Evolutionary conservation across 257 asterid species (phyloP).

Genomic region (Ligustrum vulgare): DNA sequence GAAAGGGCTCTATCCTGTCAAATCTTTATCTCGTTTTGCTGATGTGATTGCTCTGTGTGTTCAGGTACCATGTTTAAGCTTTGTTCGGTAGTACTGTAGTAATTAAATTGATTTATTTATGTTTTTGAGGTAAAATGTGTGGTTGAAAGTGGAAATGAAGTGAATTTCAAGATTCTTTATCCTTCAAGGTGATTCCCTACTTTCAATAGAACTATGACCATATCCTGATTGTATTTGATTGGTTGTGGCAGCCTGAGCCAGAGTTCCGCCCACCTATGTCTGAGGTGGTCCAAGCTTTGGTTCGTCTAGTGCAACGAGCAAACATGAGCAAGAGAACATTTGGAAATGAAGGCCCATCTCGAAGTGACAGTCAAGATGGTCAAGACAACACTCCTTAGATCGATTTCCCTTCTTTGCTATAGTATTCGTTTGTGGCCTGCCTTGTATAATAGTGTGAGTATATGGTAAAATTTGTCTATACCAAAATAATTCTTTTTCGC

Average conservation of each 20-base stretch:
- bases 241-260: slow-evolving; percentile 74
- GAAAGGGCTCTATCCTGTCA: slow-evolving; percentile 84
- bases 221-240: neutral
- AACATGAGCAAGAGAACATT: slow-evolving; percentile 96
- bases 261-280: slow-evolving; percentile 99
- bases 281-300: slow-evolving; percentile 93
- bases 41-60: slow-evolving; percentile 96
- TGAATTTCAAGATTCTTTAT: neutral
- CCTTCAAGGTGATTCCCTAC: neutral
- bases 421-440: neutral
- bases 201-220: neutral
- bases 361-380: slow-evolving; percentile 48
- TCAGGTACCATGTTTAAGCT: slow-evolving; percentile 60
- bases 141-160: neutral
- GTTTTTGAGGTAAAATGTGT: no score
- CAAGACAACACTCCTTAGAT: slow-evolving; percentile 49
- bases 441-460: neutral
- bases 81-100: no score
- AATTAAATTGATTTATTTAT: no score
- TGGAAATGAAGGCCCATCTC: slow-evolving; percentile 59
- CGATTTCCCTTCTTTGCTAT: no score
- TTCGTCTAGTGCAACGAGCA: slow-evolving; percentile 89
- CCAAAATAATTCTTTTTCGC: neutral
- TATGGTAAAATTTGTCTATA: neutral
- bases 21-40: slow-evolving; percentile 92